Evolutionary conservation across 495 filamentous ascomycete genomes (phyloP).

Genomic region (Oidiodendron maius): DNA sequence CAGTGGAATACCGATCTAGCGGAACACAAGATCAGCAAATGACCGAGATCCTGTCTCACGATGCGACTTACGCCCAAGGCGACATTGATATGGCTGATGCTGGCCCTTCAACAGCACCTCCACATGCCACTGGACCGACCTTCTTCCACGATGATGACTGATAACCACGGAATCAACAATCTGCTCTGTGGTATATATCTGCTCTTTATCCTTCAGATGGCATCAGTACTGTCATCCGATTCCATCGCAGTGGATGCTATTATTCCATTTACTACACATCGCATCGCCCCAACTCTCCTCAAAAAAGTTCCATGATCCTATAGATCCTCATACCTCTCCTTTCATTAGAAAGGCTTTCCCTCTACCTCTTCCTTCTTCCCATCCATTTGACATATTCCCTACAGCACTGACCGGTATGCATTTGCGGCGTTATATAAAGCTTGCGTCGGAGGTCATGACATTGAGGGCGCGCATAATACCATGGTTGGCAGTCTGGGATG

Average conservation of each 20-base stretch:
- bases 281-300: too few relatives aligned
- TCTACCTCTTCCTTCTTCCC: too few relatives aligned
- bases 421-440: neutral
- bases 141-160: conserved; percentile 40
- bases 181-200: too few relatives aligned
- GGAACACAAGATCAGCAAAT: conserved; percentile 17
- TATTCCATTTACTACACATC: too few relatives aligned
- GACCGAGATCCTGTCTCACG: conserved; percentile 7
- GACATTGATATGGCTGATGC: conserved; percentile 22
- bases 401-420: neutral
- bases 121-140: conserved; percentile 20
- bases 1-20: conserved; percentile 16
- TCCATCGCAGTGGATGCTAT: neutral
- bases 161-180: neutral
- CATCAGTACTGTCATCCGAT: neutral
- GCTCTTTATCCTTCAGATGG: too few relatives aligned
- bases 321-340: too few relatives aligned
- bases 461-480: neutral
- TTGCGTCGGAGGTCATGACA: neutral
- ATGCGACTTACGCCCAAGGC: conserved; percentile 3
- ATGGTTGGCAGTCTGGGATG: neutral
- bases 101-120: conserved; percentile 18
- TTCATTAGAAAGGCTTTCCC: too few relatives aligned
- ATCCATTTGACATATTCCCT: neutral
- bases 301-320: too few relatives aligned